phyloP scores from a whole-genome alignment of 106 monocot genomes.

The Triglochin maritima region DNA sequence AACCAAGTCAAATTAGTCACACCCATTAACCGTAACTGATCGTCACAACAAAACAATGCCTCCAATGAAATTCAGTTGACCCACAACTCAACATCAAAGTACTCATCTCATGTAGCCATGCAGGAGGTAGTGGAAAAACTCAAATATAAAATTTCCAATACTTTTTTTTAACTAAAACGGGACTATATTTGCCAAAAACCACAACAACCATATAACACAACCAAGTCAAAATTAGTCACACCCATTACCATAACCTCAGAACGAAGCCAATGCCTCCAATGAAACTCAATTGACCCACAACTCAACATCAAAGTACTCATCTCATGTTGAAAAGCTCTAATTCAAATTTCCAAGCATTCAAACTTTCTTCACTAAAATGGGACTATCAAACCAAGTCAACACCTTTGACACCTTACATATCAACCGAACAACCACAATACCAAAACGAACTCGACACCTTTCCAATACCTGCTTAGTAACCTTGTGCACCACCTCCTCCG shows the following conservation, averaged over 20 bases:
- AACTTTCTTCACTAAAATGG: too few relatives aligned
- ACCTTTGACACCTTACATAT: neutral
- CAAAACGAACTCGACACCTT: neutral
- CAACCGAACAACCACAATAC: neutral
- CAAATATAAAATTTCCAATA: too few relatives aligned
- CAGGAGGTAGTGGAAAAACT: too few relatives aligned
- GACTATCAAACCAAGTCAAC: neutral
- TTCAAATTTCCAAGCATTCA: neutral
- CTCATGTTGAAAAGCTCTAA: neutral
- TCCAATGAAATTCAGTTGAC: too few relatives aligned
- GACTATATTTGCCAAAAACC: too few relatives aligned
- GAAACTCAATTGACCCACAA: neutral
- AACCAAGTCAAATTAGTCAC: too few relatives aligned
- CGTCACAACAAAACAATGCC: neutral
- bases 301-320: neutral
- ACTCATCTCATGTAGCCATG: neutral
- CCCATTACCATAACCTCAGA: neutral
- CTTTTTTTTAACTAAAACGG: too few relatives aligned
- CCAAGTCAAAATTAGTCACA: neutral
- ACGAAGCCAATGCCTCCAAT: neutral
- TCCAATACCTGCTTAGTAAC: constrained; percentile 57
- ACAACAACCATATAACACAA: too few relatives aligned
- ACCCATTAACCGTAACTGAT: neutral
- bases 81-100: too few relatives aligned
- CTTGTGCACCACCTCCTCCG: constrained; percentile 51